Conservation (phyloP, 1,284 basidiomycete genomes). For the Ganoderma lingzhi region DNA sequence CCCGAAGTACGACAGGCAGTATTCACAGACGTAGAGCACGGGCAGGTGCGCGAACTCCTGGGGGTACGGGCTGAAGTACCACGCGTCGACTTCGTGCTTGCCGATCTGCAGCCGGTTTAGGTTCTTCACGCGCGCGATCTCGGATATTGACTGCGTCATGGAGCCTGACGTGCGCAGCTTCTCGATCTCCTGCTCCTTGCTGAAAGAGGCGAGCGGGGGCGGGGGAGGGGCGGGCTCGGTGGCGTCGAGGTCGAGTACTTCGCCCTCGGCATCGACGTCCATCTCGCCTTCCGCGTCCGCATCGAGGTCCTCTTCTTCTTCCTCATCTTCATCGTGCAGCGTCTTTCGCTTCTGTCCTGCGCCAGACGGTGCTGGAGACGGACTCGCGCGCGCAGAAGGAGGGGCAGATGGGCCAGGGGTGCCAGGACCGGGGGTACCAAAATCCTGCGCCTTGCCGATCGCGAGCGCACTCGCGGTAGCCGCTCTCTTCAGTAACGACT, state of each 20-base stretch:
- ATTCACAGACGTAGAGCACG: constrained; percentile 97
- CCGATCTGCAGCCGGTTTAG: constrained; percentile 97
- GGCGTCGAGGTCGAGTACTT: constrained; percentile 50
- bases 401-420: constrained; percentile 39
- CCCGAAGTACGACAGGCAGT: constrained; percentile 93
- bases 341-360: constrained; percentile 73
- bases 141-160: constrained; percentile 98
- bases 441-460: constrained; percentile 36
- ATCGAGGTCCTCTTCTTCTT: constrained; percentile 70
- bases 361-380: constrained; percentile 63
- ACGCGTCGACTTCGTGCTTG: constrained; percentile 95
- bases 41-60: constrained; percentile 97
- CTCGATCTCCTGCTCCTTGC: constrained; percentile 99
- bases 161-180: constrained; percentile 97
- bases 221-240: constrained; percentile 49
- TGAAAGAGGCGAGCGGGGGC: constrained; percentile 67
- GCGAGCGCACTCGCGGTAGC: constrained; percentile 43
- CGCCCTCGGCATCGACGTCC: constrained; percentile 60
- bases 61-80: constrained; percentile 99
- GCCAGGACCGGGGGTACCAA: constrained; percentile 33
- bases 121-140: constrained; percentile 98
- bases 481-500: constrained; percentile 46
- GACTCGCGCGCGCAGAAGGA: constrained; percentile 54
- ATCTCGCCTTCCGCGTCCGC: constrained; percentile 64
- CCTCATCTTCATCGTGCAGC: constrained; percentile 63